Evolutionary conservation across 2,329 filamentous ascomycete species (phyloP), one percentile per base, ranked within the genome.

Genomic region (Botrytis cinerea): DNA sequence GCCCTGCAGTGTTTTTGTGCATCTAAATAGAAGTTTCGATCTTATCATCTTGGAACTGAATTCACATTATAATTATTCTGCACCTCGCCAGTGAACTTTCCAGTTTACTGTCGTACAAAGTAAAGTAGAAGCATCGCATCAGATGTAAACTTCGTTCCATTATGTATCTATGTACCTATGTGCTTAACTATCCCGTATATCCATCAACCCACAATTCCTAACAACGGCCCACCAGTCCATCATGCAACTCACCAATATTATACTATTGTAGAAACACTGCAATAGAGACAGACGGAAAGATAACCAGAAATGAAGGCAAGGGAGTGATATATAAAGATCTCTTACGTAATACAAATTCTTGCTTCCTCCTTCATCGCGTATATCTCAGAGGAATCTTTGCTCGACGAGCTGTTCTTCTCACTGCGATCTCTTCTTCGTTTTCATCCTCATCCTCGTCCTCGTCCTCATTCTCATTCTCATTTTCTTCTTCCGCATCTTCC

Each of bases 331-430:
- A 62, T 8, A 3, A 61, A 61, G 59, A 40, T 40, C 35, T 40
- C 4, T n/a, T 16, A 10, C 20, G 16, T 35, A 1, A 40, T 28
- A n/a, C 1, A 1, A 1, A 18, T 68, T 68, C 4, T 28, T 40
- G 2, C 6, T 9, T n/a, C 3, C 4, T 18, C 1, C 12, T 28
- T 69, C 22, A 71, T 43, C 45, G 25, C 7, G 43, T 51, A 54
- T 73, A 73, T 14, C 57, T 70, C 8, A 43, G 14, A 5, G 71
- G 71, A 7, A 62, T 54, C 9, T 54, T 73, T 9, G 54, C 51
- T n/a, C 18, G 22, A 16, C 64, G 46, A 0, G n/a, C 40, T 22
- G 62, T 72, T 69, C 57, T 70, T 28, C 71, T 45, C 18, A 54
- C 54, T 38, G 18, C 14, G 20, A 32, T n/a, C 16, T 48, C 45